These are phyloP conservation scores for Colletotrichum tropicale DNA, from an alignment of 2,329 filamentous ascomycete species.

Conservation along the genomic window DNA sequence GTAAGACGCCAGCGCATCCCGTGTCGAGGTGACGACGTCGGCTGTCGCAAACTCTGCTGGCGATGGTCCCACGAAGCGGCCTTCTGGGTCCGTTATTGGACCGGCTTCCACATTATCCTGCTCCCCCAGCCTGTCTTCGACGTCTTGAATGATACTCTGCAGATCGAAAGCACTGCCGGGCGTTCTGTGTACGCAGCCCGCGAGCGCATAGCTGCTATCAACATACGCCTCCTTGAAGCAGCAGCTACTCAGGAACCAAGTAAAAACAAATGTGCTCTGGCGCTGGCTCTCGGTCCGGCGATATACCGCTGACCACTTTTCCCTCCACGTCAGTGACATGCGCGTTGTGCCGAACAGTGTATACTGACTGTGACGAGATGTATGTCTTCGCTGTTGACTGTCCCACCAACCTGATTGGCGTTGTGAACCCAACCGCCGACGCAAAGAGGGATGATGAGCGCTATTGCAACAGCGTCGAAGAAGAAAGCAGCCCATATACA, in stretches of 20 bases:
- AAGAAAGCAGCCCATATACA: background rate
- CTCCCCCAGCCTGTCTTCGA: background rate
- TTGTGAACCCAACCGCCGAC: background rate
- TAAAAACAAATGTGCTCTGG: background rate
- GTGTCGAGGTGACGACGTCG: background rate
- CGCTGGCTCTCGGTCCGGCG: background rate
- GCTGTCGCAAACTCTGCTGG: background rate
- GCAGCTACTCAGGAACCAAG: slow-evolving; percentile 4
- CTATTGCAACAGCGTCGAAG: background rate
- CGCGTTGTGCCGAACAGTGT: background rate
- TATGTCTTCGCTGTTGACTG: background rate
- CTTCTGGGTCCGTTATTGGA: background rate
- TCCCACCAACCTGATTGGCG: background rate
- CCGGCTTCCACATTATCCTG: background rate
- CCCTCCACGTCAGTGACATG: background rate
- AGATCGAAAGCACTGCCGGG: slow-evolving; percentile 5
- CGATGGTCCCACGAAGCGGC: background rate
- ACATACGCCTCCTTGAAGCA: background rate
- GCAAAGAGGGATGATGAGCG: background rate
- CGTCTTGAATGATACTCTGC: background rate
- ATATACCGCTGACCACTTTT: slow-evolving; percentile 1
- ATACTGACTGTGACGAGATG: slow-evolving; percentile 5
- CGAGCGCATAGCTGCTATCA: background rate
- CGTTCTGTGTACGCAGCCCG: background rate
- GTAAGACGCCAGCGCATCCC: background rate